Percentiles rank a stretch among this genome's conserved stretches.
phyloP scores from a whole-genome alignment of 2,329 filamentous ascomycete species.

The Aspergillus piperis region DNA sequence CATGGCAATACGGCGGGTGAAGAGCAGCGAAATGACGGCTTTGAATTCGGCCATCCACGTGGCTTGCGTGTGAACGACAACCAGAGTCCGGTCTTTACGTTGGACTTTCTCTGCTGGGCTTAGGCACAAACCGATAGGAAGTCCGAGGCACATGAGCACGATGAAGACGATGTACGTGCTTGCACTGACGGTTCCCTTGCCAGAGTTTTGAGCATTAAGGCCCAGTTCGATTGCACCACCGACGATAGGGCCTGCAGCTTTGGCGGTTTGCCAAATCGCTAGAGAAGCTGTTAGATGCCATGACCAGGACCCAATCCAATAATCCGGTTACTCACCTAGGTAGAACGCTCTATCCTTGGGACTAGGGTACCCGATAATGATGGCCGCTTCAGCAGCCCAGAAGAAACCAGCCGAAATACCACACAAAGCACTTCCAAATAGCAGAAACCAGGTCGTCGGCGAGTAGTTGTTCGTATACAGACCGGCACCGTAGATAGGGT shows the following conservation, averaged over 20 bases:
- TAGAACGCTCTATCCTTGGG: constrained; percentile 15
- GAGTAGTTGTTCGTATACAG: constrained; percentile 16
- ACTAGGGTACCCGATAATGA: constrained; percentile 17
- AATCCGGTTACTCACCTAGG: neutral
- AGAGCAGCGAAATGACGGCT: constrained; percentile 8
- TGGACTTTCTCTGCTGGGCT: constrained; percentile 14
- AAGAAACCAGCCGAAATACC: constrained; percentile 15
- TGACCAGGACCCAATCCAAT: no score
- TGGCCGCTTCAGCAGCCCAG: constrained; percentile 16
- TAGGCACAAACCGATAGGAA: constrained; percentile 9
- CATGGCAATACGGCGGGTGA: constrained; percentile 10
- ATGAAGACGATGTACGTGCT: constrained; percentile 18
- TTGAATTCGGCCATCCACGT: constrained; percentile 15
- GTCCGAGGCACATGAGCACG: constrained; percentile 16
- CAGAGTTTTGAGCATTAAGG: constrained; percentile 10
- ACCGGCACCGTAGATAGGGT: constrained; percentile 15
- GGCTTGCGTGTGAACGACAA: constrained; percentile 9
- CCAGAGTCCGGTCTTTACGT: constrained; percentile 11
- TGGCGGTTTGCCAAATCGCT: constrained; percentile 17
- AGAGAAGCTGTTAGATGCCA: no score
- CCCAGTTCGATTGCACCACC: constrained; percentile 14
- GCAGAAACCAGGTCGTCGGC: constrained; percentile 15
- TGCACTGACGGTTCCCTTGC: constrained; percentile 9
- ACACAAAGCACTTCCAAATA: constrained; percentile 15
- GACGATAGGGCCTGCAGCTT: constrained; percentile 14